These are phyloP conservation scores for Tylopilus sp. DNA, from an alignment of 1,284 basidiomycete species.

Conservation along the genomic window DNA sequence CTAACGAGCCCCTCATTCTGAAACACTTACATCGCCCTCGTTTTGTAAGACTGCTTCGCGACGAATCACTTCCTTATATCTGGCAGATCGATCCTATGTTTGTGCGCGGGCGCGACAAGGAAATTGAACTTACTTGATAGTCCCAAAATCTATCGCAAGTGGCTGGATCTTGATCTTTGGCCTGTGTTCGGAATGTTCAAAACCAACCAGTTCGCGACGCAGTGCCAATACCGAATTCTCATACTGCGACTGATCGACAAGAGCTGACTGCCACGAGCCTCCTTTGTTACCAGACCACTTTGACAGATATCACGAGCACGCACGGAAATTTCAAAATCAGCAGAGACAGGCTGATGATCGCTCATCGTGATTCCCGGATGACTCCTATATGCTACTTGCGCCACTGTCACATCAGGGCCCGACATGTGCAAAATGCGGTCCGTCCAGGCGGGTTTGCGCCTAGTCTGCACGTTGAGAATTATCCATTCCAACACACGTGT, in stretches of 20 bases:
- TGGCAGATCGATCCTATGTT: neutral
- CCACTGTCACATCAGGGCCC: slow-evolving; percentile 50
- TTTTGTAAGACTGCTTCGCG: slow-evolving; percentile 49
- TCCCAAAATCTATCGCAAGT: slow-evolving; percentile 65
- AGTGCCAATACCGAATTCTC: slow-evolving; percentile 54
- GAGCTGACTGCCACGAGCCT: slow-evolving; percentile 38
- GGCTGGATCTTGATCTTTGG: slow-evolving; percentile 62
- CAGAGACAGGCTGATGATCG: slow-evolving; percentile 80
- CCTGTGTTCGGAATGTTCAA: slow-evolving; percentile 58
- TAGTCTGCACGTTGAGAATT: slow-evolving; percentile 29
- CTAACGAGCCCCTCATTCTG: neutral
- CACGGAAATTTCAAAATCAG: slow-evolving; percentile 72
- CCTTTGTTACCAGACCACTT: neutral
- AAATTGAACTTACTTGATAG: slow-evolving; percentile 60
- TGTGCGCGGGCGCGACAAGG: slow-evolving; percentile 48
- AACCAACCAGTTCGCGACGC: slow-evolving; percentile 57
- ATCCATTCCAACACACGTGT: neutral
- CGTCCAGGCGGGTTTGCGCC: slow-evolving; percentile 86
- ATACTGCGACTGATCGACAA: slow-evolving; percentile 44
- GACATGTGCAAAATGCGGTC: slow-evolving; percentile 75
- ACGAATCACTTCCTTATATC: slow-evolving; percentile 46
- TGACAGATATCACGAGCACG: slow-evolving; percentile 32
- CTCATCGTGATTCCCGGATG: slow-evolving; percentile 77
- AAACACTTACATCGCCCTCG: slow-evolving; percentile 49
- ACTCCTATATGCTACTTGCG: slow-evolving; percentile 65